Base-by-base conservation (phyloP, 2,329 filamentous ascomycete genomes). In the Colletotrichum sp. region DNA sequence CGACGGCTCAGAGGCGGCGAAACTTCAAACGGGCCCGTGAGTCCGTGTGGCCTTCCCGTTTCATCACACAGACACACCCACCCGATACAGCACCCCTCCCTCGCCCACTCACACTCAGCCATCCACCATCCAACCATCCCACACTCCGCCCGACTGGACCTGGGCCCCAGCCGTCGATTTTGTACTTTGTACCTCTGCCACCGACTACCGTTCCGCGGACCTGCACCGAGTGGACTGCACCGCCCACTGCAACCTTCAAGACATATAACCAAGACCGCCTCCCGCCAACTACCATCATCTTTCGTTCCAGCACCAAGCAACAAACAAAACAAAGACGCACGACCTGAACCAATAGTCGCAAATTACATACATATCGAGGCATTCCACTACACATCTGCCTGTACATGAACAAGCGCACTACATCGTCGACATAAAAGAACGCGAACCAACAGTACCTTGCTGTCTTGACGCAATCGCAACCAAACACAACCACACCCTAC, bases 31-130 rank as follows among this genome's bases (percentile, higher is more conserved):
- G 70, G 71, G 71, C 55, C 74, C 30, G 71, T 66, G 58, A 76
- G 74, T 75, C 66, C 52, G 74, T 76, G 71, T 75, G 74, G 66
- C 61, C 71, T 76, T 76, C n/a, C 71, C 74, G 74, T 75, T 76
- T 71, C 74, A 76, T 76, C 71, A 76, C 71, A 76, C 74, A 76
- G 65, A 75, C 71, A 66, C 39, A 72, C 68, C 43, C 16, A 61
- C 52, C 70, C 30, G 10, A 68, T 28, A 15, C 36, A 62, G 18
- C 18, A 60, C 55, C 58, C 34, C 67, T 27, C 56, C 67, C 36
- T 43, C 39, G 12, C 15, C 56, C 58, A 70, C 61, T 18, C 34
- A 52, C 62, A 64, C 70, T 58, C 64, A 61, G 58, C 58, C 58
- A 61, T 61, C 69, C 56, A 76, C 71, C 71, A 70, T 65, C 71